These are phyloP conservation scores for Bombardia bombarda DNA, from an alignment of 495 filamentous ascomycete species.

Conservation along the genomic window DNA sequence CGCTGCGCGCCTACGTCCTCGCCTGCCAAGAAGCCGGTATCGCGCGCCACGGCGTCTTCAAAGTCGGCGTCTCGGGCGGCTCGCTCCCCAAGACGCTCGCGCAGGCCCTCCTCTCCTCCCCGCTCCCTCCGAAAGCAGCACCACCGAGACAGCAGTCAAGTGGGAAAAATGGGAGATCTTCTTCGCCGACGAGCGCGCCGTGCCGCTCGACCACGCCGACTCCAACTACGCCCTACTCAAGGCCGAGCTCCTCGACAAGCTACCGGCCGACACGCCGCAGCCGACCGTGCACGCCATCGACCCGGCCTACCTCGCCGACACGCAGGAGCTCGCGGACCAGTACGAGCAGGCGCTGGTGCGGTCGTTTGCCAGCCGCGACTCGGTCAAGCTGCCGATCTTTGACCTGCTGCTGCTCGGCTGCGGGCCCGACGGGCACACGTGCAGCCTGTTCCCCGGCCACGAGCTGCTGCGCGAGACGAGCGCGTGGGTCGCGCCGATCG, in stretches of 20 bases:
- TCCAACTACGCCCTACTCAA: constrained; percentile 91
- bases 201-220: constrained; percentile 83
- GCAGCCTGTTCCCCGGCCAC: constrained; percentile 90
- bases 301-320: constrained; percentile 60
- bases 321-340: constrained; percentile 84
- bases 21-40: constrained; percentile 70
- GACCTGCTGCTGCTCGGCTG: constrained; percentile 88
- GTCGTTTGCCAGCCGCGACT: constrained; percentile 76
- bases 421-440: constrained; percentile 94
- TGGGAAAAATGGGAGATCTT: constrained; percentile 95
- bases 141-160: constrained; percentile 50
- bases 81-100: constrained; percentile 85
- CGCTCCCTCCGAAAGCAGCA: constrained; percentile 48
- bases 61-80: constrained; percentile 87
- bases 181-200: constrained; percentile 94
- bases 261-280: constrained; percentile 54
- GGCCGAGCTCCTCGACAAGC: constrained; percentile 77
- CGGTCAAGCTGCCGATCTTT: constrained; percentile 86
- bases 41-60: constrained; percentile 73
- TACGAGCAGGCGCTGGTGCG: constrained; percentile 86
- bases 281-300: constrained; percentile 78
- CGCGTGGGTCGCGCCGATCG: constrained; percentile 87
- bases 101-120: constrained; percentile 72
- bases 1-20: constrained; percentile 74
- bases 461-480: constrained; percentile 77